phyloP scores from a whole-genome alignment of 768 basidiomycete species.

The Strobilomyces confusus region DNA sequence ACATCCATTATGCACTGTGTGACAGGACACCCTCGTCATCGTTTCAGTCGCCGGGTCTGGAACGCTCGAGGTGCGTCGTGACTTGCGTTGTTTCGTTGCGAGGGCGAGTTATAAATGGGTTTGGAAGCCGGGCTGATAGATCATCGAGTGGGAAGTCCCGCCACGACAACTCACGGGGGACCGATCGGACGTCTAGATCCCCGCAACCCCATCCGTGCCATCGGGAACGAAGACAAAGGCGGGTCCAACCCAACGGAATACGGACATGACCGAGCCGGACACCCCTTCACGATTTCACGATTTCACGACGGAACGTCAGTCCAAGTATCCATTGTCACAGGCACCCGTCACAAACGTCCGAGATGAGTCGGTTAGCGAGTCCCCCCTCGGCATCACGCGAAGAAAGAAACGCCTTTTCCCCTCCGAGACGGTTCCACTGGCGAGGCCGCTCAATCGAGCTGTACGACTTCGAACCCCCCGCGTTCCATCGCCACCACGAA shows the following conservation, averaged over 20 bases:
- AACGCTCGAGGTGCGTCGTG: constrained; percentile 4
- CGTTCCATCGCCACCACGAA: constrained; percentile 24
- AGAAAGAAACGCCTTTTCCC: not conserved
- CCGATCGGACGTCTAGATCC: constrained; percentile 3
- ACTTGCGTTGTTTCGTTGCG: not conserved
- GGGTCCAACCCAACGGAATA: too few relatives aligned
- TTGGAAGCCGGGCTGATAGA: not conserved
- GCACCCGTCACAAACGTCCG: not conserved
- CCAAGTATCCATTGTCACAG: not conserved
- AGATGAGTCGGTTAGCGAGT: not conserved
- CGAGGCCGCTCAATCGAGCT: constrained; percentile 12
- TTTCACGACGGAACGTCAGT: not conserved
- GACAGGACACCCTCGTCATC: constrained; percentile 3
- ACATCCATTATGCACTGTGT: not conserved
- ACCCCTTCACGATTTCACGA: not conserved
- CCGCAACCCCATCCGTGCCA: too few relatives aligned
- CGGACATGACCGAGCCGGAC: not conserved
- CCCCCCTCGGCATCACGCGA: not conserved
- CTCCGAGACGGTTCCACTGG: not conserved
- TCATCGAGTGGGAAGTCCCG: not conserved
- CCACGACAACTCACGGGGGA: not conserved
- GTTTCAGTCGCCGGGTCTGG: too few relatives aligned
- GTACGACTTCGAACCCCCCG: constrained; percentile 28
- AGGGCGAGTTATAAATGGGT: not conserved
- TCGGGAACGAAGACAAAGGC: not conserved